Evolutionary conservation across 331 rosid genomes (phyloP), one percentile per base, ranked within the genome.

Genomic region (Malus hybrid): DNA sequence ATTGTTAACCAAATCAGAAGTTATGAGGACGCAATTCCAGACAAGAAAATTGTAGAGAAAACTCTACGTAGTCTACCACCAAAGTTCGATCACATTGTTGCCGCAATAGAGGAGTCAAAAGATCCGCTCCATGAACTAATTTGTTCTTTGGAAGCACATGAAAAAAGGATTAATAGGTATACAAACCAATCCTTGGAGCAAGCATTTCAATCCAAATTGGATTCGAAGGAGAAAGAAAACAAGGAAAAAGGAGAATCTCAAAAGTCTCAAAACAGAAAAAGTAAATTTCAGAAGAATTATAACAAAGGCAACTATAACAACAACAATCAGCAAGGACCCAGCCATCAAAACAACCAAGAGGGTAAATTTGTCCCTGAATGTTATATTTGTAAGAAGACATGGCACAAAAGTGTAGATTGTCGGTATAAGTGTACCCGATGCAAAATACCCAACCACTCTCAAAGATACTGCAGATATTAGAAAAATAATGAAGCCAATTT

Each of bases 71-170:
- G 65, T 14, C 33, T 77, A 2, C 64, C 65, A 1, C 12, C 48
- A 1, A 77, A 70, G 20, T 69, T 22, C 63, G 31, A 77, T 73
- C 68, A 67, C 5, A 3, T 60, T 2, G 52, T 80, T 8, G 59
- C 19, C 4, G 13, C 76, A 10, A 74, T 73, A 2, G 44, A 80
- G 9, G 79, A 69, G 24, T 74, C 69, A 2, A 80, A 75, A 19
- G 64, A 80, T 13, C 13, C 75, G 3, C 16, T 80, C 32, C 69
- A 4, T 57, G 63, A 57, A 57, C 29, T 3, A 19, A n/a, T 57
- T 6, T 28, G 63, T 57, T 57, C 29, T 6, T 59, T 73, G 10
- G 67, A 50, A 50, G 77, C 52, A 18, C 70, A 75, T 61, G 77
- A 70, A 36, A 16, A 6, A 18, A 15, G 27, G 24, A n/a, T 66